Evolutionary conservation across 495 filamentous ascomycete genomes (phyloP), one percentile per base, ranked within the genome.

Genomic region (Xylaria telfairii): DNA sequence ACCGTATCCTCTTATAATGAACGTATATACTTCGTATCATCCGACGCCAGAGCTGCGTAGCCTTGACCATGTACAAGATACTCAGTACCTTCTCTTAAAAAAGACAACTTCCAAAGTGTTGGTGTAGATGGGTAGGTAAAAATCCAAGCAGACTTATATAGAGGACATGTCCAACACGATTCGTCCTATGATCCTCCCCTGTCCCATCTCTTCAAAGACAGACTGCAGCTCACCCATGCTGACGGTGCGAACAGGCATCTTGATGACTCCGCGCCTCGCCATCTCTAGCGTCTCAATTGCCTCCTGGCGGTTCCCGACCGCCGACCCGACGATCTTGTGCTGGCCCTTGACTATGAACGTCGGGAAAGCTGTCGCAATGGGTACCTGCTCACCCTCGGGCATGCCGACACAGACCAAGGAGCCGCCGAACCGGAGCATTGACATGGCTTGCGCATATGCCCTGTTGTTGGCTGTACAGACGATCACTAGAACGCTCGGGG

Each of bases 281-380:
- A 93, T 86, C 19, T 92, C 85, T 74, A 93, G 68, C 7, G 84
- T 83, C 79, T 93, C 90, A 70, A 90, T 87, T 3, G 91, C 90
- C 68, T 93, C 91, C 39, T 76, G 83, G 34, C 90, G 83, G 73
- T 87, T 88, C 0, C 91, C 91, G 7, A 92, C 91, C 17, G 88
- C 88, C 17, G 83, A 86, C 1, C 89, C 90, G 0, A 88, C 83
- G 76, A 93, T 88, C 32, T 79, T 85, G 34, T 82, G 75, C 59
- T 89, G 86, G 74, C 85, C 83, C 49, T 74, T 76, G 34, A 92
- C 78, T 59, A 93, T 76, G 37, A 71, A 46, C 1, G 75, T 74
- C 15, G 90, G 89, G 59, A 79, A 83, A 4, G 89, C 87, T 15
- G 82, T 86, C 30, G 79, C 84, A 72, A 93, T 91, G 19, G 88